Conservation (phyloP, 495 filamentous ascomycete species). For the Penicillium silybi region DNA sequence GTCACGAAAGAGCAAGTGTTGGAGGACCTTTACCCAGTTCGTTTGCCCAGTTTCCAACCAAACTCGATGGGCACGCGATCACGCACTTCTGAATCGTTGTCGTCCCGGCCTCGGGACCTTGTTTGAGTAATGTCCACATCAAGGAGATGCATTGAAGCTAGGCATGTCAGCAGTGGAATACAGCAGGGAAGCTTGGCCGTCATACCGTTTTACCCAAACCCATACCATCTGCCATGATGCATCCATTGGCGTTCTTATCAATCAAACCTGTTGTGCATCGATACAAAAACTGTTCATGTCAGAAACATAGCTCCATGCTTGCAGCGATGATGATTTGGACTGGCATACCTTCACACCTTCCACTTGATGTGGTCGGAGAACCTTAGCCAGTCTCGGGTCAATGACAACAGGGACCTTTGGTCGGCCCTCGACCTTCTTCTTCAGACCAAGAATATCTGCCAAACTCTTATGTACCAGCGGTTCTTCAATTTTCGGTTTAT, state of each 20-base stretch:
- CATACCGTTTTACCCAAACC: slow-evolving; percentile 88
- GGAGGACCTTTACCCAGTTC: slow-evolving; percentile 64
- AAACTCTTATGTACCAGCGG: slow-evolving; percentile 89
- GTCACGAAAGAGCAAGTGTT: not conserved
- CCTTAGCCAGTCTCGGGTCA: slow-evolving; percentile 85
- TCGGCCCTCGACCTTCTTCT: slow-evolving; percentile 75
- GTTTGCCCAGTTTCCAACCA: slow-evolving; percentile 98
- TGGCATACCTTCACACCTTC: slow-evolving; percentile 79
- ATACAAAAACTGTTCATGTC: slow-evolving; percentile 70
- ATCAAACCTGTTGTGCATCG: slow-evolving; percentile 88
- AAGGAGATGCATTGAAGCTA: slow-evolving; percentile 70
- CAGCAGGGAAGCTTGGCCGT: not conserved
- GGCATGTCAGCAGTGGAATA: slow-evolving; percentile 29
- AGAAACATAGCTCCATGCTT: not conserved
- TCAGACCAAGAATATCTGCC: slow-evolving; percentile 92
- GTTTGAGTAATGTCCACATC: slow-evolving; percentile 96
- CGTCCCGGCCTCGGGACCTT: slow-evolving; percentile 91
- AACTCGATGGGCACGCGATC: slow-evolving; percentile 95
- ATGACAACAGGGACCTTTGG: slow-evolving; percentile 96
- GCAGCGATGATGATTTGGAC: not conserved
- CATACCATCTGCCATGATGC: slow-evolving; percentile 99
- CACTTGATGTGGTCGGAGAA: slow-evolving; percentile 93
- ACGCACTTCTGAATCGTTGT: slow-evolving; percentile 94
- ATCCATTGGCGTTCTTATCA: slow-evolving; percentile 90
- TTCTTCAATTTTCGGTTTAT: slow-evolving; percentile 62